Percentiles rank a stretch among this genome's conserved stretches.
phyloP scores from a whole-genome alignment of 2,329 filamentous ascomycete species.

The Eutypella sp. region DNA sequence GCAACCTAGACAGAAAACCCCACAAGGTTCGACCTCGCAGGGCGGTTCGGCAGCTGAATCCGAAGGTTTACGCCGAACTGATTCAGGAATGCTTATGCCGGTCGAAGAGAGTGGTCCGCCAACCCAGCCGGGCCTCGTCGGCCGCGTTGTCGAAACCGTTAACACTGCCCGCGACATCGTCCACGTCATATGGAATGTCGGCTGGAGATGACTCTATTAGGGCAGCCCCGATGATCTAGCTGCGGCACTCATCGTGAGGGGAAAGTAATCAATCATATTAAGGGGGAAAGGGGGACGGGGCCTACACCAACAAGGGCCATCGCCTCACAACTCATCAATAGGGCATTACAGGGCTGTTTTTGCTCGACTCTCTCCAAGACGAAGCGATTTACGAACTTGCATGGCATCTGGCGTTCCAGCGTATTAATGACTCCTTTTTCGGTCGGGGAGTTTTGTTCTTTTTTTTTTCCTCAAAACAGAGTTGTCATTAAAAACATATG shows the following conservation, averaged over 20 bases:
- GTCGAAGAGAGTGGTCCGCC: slow-evolving; percentile 64
- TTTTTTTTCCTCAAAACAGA: neutral
- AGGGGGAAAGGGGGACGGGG: no score
- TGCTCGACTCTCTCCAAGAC: neutral
- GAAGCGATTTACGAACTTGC: neutral
- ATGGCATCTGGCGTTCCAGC: neutral
- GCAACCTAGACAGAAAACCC: slow-evolving; percentile 20
- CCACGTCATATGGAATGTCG: slow-evolving; percentile 68
- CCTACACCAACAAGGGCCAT: no score
- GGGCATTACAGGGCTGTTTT: neutral
- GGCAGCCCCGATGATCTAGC: slow-evolving; percentile 3
- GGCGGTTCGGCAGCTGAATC: slow-evolving; percentile 46
- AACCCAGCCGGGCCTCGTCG: slow-evolving; percentile 64
- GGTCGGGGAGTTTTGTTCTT: neutral
- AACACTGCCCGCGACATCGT: slow-evolving; percentile 68
- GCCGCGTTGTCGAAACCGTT: slow-evolving; percentile 75
- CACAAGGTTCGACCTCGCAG: slow-evolving; percentile 46
- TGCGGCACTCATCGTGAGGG: neutral
- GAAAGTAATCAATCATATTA: no score
- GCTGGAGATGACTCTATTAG: slow-evolving; percentile 50
- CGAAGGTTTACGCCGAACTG: slow-evolving; percentile 67
- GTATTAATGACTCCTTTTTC: no score
- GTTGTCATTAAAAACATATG: neutral
- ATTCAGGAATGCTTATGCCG: slow-evolving; percentile 89
- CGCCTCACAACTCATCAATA: no score